Percentiles rank a stretch among this genome's conserved stretches.
Conservation (phyloP, 345 rosid genomes). For the Arabidopsis suecica region DNA sequence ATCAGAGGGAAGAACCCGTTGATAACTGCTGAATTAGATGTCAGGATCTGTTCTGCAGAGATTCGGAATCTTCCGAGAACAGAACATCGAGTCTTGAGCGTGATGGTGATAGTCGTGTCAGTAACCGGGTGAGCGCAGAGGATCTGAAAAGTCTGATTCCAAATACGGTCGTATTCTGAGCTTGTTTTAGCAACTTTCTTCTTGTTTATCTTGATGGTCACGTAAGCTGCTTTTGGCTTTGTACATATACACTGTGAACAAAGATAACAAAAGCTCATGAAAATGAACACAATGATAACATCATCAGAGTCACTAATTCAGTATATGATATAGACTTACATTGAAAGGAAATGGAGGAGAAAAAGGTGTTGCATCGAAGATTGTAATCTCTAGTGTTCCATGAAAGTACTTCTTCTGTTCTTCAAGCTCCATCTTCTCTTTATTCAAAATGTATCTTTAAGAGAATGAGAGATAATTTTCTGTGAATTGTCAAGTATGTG, state of each 20-base stretch:
- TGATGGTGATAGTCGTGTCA: constrained; percentile 66
- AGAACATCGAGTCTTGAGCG: constrained; percentile 70
- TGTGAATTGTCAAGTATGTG: background rate
- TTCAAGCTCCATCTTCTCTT: constrained; percentile 38
- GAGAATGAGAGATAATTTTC: background rate
- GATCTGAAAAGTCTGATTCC: constrained; percentile 89
- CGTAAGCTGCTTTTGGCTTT: constrained; percentile 65
- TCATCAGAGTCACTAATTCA: background rate
- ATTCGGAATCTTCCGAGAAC: constrained; percentile 62
- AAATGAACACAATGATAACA: background rate
- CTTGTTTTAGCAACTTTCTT: constrained; percentile 74
- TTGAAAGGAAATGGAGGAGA: constrained; percentile 67
- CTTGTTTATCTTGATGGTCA: constrained; percentile 70
- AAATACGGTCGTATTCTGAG: constrained; percentile 64
- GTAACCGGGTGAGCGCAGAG: constrained; percentile 71
- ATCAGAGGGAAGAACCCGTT: constrained; percentile 65
- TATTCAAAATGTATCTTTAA: background rate
- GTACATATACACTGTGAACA: constrained; percentile 54
- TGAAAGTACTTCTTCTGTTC: constrained; percentile 60
- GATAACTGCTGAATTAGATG: constrained; percentile 53
- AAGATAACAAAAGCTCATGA: constrained; percentile 5
- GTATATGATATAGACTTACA: constrained; percentile 49
- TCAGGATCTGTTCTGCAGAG: constrained; percentile 57
- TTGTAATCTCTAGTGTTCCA: constrained; percentile 87
- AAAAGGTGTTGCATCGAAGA: constrained; percentile 78